Evolutionary conservation across 257 asterid species (phyloP).

Genomic region (Coffea eugenioides): DNA sequence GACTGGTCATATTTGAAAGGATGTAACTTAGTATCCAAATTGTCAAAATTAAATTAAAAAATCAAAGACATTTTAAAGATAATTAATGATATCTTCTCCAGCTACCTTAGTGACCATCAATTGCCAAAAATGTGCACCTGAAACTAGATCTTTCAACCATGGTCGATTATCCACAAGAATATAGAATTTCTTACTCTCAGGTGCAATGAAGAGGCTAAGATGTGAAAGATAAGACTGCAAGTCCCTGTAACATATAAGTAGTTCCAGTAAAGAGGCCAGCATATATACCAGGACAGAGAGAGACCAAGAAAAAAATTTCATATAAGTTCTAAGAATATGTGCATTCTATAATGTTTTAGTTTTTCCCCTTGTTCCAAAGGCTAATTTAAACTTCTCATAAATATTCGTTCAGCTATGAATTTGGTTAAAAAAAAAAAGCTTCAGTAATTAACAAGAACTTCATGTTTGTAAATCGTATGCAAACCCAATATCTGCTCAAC

Average conservation of each 20-base stretch:
- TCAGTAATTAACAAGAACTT: too few species aligned
- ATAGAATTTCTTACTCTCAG: conserved; percentile 70
- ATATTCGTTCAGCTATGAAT: not conserved
- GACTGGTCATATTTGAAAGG: conserved; percentile 58
- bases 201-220: conserved; percentile 74
- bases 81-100: not conserved
- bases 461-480: not conserved
- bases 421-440: too few species aligned
- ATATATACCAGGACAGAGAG: not conserved
- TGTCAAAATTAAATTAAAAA: not conserved
- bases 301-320: not conserved
- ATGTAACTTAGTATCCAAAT: not conserved
- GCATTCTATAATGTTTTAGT: not conserved
- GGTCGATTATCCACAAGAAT: conserved; percentile 94
- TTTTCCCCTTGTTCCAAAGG: not conserved
- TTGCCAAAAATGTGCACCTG: conserved; percentile 90
- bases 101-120: conserved; percentile 96
- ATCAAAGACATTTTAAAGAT: not conserved
- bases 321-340: not conserved
- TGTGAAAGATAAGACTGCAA: conserved; percentile 95
- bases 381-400: not conserved
- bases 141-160: conserved; percentile 79
- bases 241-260: conserved; percentile 52
- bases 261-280: not conserved
- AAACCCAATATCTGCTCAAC: not conserved